phyloP scores from a whole-genome alignment of 768 basidiomycete species.

The Crassisporium funariophilum region DNA sequence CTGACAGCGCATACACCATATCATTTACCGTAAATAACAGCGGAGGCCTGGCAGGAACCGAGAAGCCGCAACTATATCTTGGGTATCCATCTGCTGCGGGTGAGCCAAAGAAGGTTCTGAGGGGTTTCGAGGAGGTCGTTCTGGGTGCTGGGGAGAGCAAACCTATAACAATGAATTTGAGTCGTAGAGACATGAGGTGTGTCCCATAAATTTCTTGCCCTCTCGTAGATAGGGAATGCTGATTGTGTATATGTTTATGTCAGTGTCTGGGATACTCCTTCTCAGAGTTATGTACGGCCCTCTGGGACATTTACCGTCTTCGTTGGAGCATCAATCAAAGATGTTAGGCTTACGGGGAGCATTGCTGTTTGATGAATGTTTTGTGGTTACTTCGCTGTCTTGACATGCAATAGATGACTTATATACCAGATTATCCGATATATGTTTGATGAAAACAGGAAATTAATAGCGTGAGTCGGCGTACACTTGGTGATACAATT shows the following conservation, averaged over 20 bases:
- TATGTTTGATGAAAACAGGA: no score
- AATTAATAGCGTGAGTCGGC: no score
- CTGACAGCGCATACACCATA: slow-evolving; percentile 33
- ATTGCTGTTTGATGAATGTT: slow-evolving; percentile 17
- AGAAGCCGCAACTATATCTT: slow-evolving; percentile 58
- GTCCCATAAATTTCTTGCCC: slow-evolving; percentile 10
- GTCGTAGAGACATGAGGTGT: slow-evolving; percentile 48
- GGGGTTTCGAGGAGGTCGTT: slow-evolving; percentile 52
- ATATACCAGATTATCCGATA: no score
- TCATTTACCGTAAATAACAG: slow-evolving; percentile 50
- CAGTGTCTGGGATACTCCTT: slow-evolving; percentile 55
- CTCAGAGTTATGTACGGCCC: slow-evolving; percentile 53
- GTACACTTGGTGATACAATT: no score
- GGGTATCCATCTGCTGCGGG: slow-evolving; percentile 47
- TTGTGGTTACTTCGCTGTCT: no score
- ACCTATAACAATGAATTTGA: slow-evolving; percentile 38
- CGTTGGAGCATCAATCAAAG: slow-evolving; percentile 54
- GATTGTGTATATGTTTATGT: slow-evolving; percentile 2
- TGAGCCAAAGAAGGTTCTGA: slow-evolving; percentile 50
- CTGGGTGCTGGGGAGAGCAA: slow-evolving; percentile 39
- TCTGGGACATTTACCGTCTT: slow-evolving; percentile 52
- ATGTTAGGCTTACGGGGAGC: slow-evolving; percentile 44
- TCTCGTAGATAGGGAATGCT: background rate
- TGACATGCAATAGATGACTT: no score
- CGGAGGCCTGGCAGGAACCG: slow-evolving; percentile 49